Evolutionary conservation across 202 grass and related monocot species (phyloP), one percentile per base, ranked within the genome.

Genomic region (Carex arenaria): DNA sequence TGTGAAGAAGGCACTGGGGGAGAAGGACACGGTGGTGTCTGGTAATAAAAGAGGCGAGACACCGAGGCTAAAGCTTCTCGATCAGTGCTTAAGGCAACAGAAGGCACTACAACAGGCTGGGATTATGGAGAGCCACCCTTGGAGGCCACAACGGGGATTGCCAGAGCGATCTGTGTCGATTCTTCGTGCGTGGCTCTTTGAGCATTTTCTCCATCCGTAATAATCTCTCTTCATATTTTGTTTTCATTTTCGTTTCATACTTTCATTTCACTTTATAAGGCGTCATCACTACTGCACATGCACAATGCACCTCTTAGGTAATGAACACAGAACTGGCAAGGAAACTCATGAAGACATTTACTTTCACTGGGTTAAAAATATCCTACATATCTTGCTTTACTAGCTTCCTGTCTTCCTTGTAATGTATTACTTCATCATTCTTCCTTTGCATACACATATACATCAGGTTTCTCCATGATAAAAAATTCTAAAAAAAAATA

Each of bases 161-260:
- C 95, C 95, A 0, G 92, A 97, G 43, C 90, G 90, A 66, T 91
- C 95, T 9, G 95, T 97, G 67, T 93, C 95, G 55, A 87, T 94
- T 75, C 92, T 97, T 9, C 95, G 95, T 4, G 90, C 95, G 0
- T 97, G 95, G 95, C 89, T 97, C 17, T 97, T 97, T 83, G 95
- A 97, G 38, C 95, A 97, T 81, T 97, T 97, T 87, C 89, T 97
- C 10, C 92, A 94, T 75, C 95, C 95, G 95, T 97, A 93, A 88
- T 45, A 75, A 67, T 38, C 54, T 64, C 55, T 70, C 34, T 45
- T 49, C 17, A 15, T 13, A 71, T 61, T 55, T 69, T n/a, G 3
- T 18, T 54, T 82, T 9, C 18, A 9, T 77, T 11, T 14, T 38
- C 4, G 3, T 62, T 5, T 42, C 61, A 45, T 45, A 45, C 38